Conservation (phyloP, 2,329 filamentous ascomycete species). For the Kalaharituber pfeilii region DNA sequence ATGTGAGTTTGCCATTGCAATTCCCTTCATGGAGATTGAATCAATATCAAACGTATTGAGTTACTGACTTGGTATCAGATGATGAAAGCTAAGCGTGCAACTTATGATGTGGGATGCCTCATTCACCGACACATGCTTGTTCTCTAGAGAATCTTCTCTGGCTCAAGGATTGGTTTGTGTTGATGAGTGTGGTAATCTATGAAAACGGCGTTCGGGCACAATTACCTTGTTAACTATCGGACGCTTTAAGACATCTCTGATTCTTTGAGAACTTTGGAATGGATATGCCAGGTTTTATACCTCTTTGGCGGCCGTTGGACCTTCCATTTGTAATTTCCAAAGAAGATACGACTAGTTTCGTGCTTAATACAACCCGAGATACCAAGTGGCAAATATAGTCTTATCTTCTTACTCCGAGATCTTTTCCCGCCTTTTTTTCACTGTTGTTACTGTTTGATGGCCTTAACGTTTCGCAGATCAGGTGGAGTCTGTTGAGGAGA, state of each 20-base stretch:
- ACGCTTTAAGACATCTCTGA: slow-evolving; percentile 99
- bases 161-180: slow-evolving; percentile 72
- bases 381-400: no score
- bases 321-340: no score
- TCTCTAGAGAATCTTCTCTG: slow-evolving; percentile 28
- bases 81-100: slow-evolving; percentile 99
- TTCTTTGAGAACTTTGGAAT: slow-evolving; percentile 26
- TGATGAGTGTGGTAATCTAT: slow-evolving; percentile 49
- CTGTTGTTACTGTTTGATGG: background rate
- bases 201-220: slow-evolving; percentile 99
- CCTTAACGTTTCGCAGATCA: slow-evolving; percentile 15
- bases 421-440: background rate
- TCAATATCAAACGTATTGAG: no score
- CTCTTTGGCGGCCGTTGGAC: no score
- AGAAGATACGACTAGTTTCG: no score
- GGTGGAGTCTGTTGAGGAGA: slow-evolving; percentile 19
- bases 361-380: no score
- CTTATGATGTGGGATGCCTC: slow-evolving; percentile 61
- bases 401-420: background rate
- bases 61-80: slow-evolving; percentile 59
- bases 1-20: slow-evolving; percentile 56
- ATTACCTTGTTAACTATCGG: slow-evolving; percentile 89
- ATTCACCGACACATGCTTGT: slow-evolving; percentile 63
- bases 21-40: background rate
- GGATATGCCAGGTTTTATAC: no score